Percentiles rank a stretch among this genome's conserved stretches.
phyloP scores from a whole-genome alignment of 257 asterid species.

The Orobanche coerulescens region DNA sequence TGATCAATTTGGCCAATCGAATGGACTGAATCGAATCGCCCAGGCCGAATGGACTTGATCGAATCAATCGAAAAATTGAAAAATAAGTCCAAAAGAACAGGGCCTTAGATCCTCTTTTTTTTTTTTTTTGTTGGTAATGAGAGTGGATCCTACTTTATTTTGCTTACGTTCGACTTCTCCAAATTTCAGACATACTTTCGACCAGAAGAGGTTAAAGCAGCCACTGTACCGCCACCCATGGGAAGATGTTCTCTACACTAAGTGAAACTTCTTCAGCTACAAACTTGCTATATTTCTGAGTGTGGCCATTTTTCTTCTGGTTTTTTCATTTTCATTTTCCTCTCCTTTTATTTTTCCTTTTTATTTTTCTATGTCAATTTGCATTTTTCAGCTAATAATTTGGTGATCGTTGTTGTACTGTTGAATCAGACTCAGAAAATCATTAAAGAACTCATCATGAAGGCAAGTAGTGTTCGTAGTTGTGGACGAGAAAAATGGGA shows the following conservation, averaged over 20 bases:
- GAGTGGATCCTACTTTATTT: not conserved
- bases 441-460: no score
- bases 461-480: no score
- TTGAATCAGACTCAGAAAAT: no score
- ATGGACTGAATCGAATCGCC: no score
- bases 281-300: conserved; percentile 5
- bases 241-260: conserved; percentile 99
- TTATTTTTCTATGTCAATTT: no score
- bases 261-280: conserved; percentile 35
- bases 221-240: conserved; percentile 99
- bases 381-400: conserved; percentile 23
- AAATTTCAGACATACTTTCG: conserved; percentile 81
- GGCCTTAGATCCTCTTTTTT: no score
- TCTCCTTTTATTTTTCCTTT: no score
- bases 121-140: not conserved
- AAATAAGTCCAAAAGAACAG: no score
- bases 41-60: no score
- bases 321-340: conserved; percentile 23
- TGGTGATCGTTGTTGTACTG: conserved; percentile 27
- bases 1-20: no score
- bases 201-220: conserved; percentile 97
- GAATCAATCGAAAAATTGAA: no score
- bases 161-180: not conserved
- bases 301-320: conserved; percentile 18
- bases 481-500: no score